Evolutionary conservation across 106 monocot genomes (phyloP).

Genomic region (Xerophyta viscosa): DNA sequence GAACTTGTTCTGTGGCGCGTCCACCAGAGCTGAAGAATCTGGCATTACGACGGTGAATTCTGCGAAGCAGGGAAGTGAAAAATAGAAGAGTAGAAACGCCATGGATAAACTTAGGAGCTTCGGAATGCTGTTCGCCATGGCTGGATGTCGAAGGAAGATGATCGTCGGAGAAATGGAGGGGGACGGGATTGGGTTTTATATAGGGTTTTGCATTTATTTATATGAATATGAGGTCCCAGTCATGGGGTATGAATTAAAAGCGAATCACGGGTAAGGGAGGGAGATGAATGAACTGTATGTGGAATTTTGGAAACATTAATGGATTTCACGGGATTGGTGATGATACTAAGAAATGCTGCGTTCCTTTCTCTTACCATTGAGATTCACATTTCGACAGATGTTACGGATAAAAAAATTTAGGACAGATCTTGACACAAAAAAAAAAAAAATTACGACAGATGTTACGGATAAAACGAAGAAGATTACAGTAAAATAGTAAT

Average conservation of each 20-base stretch:
- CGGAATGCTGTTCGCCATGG: background rate
- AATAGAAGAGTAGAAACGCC: background rate
- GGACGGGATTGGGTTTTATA: background rate
- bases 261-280: constrained; percentile 24
- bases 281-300: constrained; percentile 26
- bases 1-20: constrained; percentile 43
- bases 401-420: no score
- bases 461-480: no score
- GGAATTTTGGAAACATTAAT: constrained; percentile 26
- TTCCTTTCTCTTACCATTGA: no score
- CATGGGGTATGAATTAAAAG: constrained; percentile 16
- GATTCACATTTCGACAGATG: no score
- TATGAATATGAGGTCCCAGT: background rate
- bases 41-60: constrained; percentile 53
- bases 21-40: constrained; percentile 50
- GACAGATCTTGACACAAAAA: no score
- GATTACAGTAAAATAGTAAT: no score
- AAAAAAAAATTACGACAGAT: no score
- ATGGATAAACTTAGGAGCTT: background rate
- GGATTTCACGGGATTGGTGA: constrained; percentile 40
- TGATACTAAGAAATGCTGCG: background rate
- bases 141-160: background rate
- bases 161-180: no score
- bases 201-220: background rate
- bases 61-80: background rate